Evolutionary conservation across 2,329 filamentous ascomycete genomes (phyloP).

Genomic region (Penicillium brasilianum): DNA sequence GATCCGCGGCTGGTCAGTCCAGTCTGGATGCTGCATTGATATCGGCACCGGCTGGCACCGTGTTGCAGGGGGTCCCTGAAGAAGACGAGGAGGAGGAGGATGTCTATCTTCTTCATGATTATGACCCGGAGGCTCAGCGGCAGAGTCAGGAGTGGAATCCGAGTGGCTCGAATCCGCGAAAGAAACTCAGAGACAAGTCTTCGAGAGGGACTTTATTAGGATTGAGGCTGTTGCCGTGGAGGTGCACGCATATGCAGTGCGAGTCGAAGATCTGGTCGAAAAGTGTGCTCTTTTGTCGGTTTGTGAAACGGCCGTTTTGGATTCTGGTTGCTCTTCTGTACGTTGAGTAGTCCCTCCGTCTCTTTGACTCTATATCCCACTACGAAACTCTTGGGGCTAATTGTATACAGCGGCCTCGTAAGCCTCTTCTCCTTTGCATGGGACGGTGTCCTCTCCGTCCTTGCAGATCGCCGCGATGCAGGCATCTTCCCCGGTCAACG

Average conservation of each 20-base stretch:
- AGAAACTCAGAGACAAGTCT: not conserved
- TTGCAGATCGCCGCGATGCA: slow-evolving; percentile 2
- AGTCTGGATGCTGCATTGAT: not conserved
- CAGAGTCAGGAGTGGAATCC: not conserved
- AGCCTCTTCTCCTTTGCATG: slow-evolving; percentile 12
- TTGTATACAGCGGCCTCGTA: slow-evolving; percentile 6
- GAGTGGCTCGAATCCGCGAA: no score
- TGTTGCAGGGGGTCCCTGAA: not conserved
- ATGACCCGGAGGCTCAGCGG: not conserved
- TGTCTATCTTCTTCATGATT: not conserved
- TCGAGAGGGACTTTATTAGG: not conserved
- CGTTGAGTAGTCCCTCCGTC: not conserved
- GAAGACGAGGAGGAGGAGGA: not conserved
- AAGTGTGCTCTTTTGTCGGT: slow-evolving; percentile 9
- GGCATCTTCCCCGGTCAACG: slow-evolving; percentile 1
- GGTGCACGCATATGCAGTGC: slow-evolving; percentile 13
- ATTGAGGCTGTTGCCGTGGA: slow-evolving; percentile 7
- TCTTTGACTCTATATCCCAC: not conserved
- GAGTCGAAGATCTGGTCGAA: slow-evolving; percentile 1
- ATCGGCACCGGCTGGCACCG: not conserved
- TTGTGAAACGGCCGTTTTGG: slow-evolving; percentile 10
- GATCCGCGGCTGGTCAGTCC: not conserved
- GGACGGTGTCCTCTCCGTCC: slow-evolving; percentile 5
- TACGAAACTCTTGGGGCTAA: not conserved
- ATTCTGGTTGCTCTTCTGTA: slow-evolving; percentile 16